Evolutionary conservation across 768 basidiomycete species (phyloP).

Genomic region (Rhizopogon roseolus): DNA sequence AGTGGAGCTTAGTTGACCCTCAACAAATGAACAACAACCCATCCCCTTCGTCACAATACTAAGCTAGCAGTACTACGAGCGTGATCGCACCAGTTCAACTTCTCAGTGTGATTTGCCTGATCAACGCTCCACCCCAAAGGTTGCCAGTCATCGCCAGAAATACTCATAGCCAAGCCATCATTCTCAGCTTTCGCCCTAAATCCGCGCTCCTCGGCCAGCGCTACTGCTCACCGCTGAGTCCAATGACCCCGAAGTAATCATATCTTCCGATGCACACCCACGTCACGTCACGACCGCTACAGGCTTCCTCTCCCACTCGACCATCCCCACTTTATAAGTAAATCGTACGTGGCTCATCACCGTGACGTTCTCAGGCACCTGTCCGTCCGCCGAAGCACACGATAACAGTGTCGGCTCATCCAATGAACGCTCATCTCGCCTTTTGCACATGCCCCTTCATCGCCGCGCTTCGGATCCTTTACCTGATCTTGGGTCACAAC

Average conservation of each 20-base stretch:
- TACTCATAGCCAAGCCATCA: slow-evolving; percentile 6
- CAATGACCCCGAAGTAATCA: slow-evolving; percentile 4
- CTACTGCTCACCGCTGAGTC: slow-evolving; percentile 5
- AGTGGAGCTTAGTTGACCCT: no score
- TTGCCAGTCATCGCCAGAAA: background rate
- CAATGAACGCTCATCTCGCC: slow-evolving; percentile 1
- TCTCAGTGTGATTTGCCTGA: slow-evolving; percentile 6
- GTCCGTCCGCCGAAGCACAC: background rate
- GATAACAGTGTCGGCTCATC: background rate
- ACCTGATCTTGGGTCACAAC: slow-evolving; percentile 1
- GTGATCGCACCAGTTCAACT: background rate
- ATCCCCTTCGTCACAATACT: background rate
- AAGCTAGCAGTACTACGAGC: background rate
- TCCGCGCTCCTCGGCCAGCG: slow-evolving; percentile 7
- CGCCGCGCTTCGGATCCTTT: background rate
- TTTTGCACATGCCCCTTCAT: slow-evolving; percentile 3
- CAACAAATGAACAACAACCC: background rate
- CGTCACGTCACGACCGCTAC: slow-evolving; percentile 5
- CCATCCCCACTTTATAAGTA: slow-evolving; percentile 9
- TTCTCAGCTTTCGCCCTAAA: slow-evolving; percentile 11
- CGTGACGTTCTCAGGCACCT: slow-evolving; percentile 4
- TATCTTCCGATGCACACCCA: slow-evolving; percentile 1
- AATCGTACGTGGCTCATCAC: slow-evolving; percentile 3
- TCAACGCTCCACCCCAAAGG: background rate
- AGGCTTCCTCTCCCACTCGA: slow-evolving; percentile 7